Evolutionary conservation across 306 rosid species (phyloP), one percentile per base, ranked within the genome.

Genomic region (Senna tora): DNA sequence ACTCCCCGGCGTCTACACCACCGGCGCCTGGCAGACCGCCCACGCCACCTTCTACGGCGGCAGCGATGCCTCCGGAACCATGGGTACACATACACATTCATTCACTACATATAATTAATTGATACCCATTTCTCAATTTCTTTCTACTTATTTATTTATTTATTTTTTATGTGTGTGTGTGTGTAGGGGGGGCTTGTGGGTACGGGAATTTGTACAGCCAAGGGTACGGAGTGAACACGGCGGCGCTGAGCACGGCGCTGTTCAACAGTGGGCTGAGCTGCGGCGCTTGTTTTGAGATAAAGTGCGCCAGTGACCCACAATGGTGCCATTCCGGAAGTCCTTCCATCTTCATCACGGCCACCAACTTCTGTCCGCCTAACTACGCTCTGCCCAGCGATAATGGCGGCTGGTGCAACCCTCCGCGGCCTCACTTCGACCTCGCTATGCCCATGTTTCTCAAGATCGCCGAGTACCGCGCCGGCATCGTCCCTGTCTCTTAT

Each of bases 331-430:
- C 96, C 5, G 97, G 94, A 0, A 83, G 81, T 14, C 97, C 97
- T 21, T 92, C 97, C 0, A 89, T 92, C 10, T 74, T 92, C 0
- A 49, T 92, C 7, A 92, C 97, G 0, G 97, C 97, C 55, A 92
- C 97, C 0, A 92, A 92, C 68, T 92, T 92, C 14, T 92, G 96
- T 50, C 97, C 97, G 0, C 97, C 97, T 0, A 92, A 92, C 66
- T 85, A 51, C 10, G 97, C 93, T 12, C 84, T 84, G 45, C 28
- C 97, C 2, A 92, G 46, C 16, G 96, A 92, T 75, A 77, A 89
- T 52, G 97, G 97, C 0, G 97, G 97, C 0, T 92, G 97, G 97
- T 92, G 97, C 65, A 92, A 92, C 76, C 97, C 97, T 66, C 97
- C 97, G 0, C 77, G 96, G 6, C 64, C 94, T 0, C 97, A 92